Percentiles rank a stretch among this genome's conserved stretches.
These are phyloP conservation scores for Aureobasidium namibiae DNA, from an alignment of 2,329 filamentous ascomycete genomes.

Conservation along the genomic window DNA sequence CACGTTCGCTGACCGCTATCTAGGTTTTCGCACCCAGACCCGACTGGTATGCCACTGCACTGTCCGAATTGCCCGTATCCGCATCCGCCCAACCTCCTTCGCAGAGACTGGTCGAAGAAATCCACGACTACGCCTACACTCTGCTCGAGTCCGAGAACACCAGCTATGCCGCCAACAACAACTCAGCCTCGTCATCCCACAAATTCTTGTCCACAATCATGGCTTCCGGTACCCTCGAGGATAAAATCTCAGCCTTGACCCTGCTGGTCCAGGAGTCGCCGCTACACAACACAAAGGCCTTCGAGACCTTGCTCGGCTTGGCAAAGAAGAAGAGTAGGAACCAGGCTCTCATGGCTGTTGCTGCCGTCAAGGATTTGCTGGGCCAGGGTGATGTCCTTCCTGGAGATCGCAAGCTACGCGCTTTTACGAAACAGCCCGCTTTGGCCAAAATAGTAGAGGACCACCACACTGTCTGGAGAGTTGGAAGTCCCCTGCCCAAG, in stretches of 20 bases:
- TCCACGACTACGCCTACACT: slow-evolving; percentile 63
- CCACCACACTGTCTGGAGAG: slow-evolving; percentile 54
- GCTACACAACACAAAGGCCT: slow-evolving; percentile 80
- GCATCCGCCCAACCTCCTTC: slow-evolving; percentile 40
- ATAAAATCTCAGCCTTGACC: slow-evolving; percentile 93
- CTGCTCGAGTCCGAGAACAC: slow-evolving; percentile 72
- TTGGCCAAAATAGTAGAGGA: slow-evolving; percentile 64
- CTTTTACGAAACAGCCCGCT: slow-evolving; percentile 72
- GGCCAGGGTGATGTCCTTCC: slow-evolving; percentile 83
- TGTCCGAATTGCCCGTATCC: slow-evolving; percentile 44
- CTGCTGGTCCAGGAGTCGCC: slow-evolving; percentile 93
- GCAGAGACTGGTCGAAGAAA: slow-evolving; percentile 45
- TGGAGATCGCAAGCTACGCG: slow-evolving; percentile 67
- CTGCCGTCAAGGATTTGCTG: slow-evolving; percentile 87
- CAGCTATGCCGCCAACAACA: slow-evolving; percentile 61
- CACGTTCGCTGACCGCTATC: slow-evolving; percentile 19
- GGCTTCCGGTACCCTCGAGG: slow-evolving; percentile 88
- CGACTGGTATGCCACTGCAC: slow-evolving; percentile 57
- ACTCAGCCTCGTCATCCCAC: slow-evolving; percentile 76
- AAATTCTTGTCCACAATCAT: slow-evolving; percentile 98
- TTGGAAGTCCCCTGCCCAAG: slow-evolving; percentile 62
- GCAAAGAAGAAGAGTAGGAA: slow-evolving; percentile 91
- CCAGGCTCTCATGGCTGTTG: slow-evolving; percentile 85
- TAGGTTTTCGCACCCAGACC: slow-evolving; percentile 54
- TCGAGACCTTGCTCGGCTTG: slow-evolving; percentile 73